Evolutionary conservation across 192 early-diverging fungal genomes (phyloP).

Genomic region (Funneliformis geosporum): DNA sequence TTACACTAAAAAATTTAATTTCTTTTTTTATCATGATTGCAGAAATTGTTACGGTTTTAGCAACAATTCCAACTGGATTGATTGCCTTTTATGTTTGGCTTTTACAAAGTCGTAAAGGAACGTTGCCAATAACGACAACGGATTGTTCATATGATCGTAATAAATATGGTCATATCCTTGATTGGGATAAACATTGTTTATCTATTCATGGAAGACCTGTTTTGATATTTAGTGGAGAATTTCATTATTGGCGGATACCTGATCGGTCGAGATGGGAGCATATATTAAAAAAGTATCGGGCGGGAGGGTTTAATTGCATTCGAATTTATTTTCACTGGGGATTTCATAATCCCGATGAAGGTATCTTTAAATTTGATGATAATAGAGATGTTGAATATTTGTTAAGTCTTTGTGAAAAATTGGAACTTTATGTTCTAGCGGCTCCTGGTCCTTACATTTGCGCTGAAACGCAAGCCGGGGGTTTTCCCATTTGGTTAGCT

Average conservation of each 20-base stretch:
- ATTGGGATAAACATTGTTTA: conserved; percentile 72
- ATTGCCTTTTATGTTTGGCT: conserved; percentile 19
- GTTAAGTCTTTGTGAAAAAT: conserved; percentile 69
- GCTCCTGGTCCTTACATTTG: conserved; percentile 86
- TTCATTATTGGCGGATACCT: conserved; percentile 87
- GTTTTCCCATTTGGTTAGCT: conserved; percentile 77
- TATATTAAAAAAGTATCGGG: conserved; percentile 71
- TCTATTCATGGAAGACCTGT: conserved; percentile 66
- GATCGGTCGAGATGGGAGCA: conserved; percentile 63
- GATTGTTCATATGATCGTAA: conserved; percentile 43
- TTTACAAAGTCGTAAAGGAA: conserved; percentile 33
- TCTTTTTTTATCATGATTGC: conserved; percentile 12
- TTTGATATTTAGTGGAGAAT: conserved; percentile 74
- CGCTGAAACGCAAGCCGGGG: conserved; percentile 74
- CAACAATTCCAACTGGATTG: conserved; percentile 3
- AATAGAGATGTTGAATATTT: conserved; percentile 73
- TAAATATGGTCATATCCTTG: conserved; percentile 50
- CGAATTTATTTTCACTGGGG: conserved; percentile 93
- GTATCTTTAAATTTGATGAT: conserved; percentile 73
- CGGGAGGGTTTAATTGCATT: conserved; percentile 75
- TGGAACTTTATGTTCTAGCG: conserved; percentile 77
- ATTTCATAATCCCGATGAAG: conserved; percentile 75
- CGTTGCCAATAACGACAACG: conserved; percentile 43
- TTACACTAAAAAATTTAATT: background rate
- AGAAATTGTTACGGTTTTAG: conserved; percentile 2